phyloP scores from a whole-genome alignment of 208 protist species.

The Crithidia sp. region DNA sequence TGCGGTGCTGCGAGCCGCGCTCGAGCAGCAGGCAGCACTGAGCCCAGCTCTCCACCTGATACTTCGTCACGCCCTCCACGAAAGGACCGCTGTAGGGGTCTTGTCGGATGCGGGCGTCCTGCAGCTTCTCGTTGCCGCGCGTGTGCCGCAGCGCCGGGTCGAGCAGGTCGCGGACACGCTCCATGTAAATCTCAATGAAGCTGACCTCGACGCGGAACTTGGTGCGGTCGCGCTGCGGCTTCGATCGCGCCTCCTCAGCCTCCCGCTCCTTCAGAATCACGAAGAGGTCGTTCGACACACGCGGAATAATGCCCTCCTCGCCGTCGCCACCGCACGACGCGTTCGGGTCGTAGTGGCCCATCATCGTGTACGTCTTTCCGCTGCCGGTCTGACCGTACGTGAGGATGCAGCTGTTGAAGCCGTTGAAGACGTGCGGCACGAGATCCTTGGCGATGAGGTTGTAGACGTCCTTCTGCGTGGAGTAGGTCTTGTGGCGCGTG shows the following conservation, averaged over 20 bases:
- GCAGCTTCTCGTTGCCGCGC: conserved; percentile 78
- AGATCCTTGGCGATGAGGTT: conserved; percentile 90
- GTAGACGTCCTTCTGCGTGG: conserved; percentile 91
- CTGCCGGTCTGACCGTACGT: conserved; percentile 94
- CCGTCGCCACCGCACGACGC: conserved; percentile 76
- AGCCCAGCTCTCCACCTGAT: conserved; percentile 86
- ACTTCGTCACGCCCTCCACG: conserved; percentile 91
- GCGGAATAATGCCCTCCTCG: conserved; percentile 91
- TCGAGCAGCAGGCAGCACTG: conserved; percentile 90
- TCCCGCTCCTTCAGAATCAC: conserved; percentile 60
- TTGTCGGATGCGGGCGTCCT: conserved; percentile 89
- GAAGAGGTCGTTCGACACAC: conserved; percentile 92
- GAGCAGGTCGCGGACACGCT: conserved; percentile 95
- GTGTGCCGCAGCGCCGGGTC: conserved; percentile 83
- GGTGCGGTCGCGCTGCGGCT: conserved; percentile 31
- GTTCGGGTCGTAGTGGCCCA: conserved; percentile 83
- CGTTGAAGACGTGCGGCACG: conserved; percentile 92
- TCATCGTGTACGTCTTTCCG: conserved; percentile 94
- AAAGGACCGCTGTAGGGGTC: conserved; percentile 88
- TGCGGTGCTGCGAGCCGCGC: conserved; percentile 90
- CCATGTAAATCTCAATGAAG: conserved; percentile 98
- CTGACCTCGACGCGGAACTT: conserved; percentile 92
- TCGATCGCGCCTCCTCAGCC: conserved; percentile 38
- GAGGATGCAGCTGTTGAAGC: conserved; percentile 93
- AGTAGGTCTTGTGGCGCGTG: conserved; percentile 70